A percentile compares a stretch with the other conserved stretches of the same genome.
These are phyloP conservation scores for Cryptococcus sp. DNA, from an alignment of 1,284 basidiomycete genomes.

Conservation along the genomic window DNA sequence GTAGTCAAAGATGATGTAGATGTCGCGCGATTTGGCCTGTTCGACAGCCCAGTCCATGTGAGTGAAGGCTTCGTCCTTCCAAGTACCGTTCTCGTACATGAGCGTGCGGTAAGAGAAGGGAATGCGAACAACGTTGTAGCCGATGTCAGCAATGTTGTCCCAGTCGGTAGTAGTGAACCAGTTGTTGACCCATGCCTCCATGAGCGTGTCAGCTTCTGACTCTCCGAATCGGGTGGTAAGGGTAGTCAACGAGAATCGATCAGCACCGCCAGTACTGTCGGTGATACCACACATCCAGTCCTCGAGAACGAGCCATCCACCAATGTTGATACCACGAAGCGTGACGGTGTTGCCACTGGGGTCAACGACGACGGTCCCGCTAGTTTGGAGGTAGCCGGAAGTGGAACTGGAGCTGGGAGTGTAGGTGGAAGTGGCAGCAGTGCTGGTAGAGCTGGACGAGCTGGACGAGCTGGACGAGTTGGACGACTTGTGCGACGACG, in stretches of 20 bases:
- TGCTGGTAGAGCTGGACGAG: constrained; percentile 14
- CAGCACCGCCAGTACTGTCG: constrained; percentile 34
- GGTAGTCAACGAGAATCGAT: constrained; percentile 38
- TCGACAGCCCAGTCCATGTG: constrained; percentile 41
- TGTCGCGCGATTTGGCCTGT: constrained; percentile 33
- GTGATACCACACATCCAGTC: constrained; percentile 47
- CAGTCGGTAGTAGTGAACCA: constrained; percentile 37
- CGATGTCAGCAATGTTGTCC: constrained; percentile 31
- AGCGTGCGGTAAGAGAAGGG: constrained; percentile 40
- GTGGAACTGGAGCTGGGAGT: constrained; percentile 7
- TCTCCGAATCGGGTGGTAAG: constrained; percentile 38
- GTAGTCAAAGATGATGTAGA: constrained; percentile 40
- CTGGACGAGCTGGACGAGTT: constrained; percentile 11
- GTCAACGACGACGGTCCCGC: constrained; percentile 37
- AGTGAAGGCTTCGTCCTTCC: constrained; percentile 31
- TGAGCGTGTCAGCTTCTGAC: constrained; percentile 26
- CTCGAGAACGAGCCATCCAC: constrained; percentile 43
- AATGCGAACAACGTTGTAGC: constrained; percentile 40
- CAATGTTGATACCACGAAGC: constrained; percentile 39
- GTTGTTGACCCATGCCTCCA: constrained; percentile 41
- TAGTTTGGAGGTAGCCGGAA: constrained; percentile 36
- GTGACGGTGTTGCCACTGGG: constrained; percentile 34
- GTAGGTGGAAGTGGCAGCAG: constrained; percentile 17
- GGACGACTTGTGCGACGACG: background rate
- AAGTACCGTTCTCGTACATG: constrained; percentile 31